A percentile compares a stretch with the other conserved stretches of the same genome.
These are phyloP conservation scores for Magnusiomyces tetraspermus DNA, from an alignment of 1,139 yeast species.

Conservation along the genomic window DNA sequence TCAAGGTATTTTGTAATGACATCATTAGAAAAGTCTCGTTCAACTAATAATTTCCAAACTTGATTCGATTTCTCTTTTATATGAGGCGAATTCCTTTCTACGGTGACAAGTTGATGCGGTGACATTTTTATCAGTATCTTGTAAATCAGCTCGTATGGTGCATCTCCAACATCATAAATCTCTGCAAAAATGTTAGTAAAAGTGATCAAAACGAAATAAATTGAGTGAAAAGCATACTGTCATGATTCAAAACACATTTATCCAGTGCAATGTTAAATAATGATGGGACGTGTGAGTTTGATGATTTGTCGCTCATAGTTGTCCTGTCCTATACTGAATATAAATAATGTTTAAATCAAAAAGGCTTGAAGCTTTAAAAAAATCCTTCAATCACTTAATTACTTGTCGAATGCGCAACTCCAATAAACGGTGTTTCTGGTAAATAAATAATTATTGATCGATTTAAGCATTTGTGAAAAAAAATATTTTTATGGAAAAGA, in stretches of 20 bases:
- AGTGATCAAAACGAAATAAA: neutral
- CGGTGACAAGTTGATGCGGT: neutral
- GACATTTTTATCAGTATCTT: neutral
- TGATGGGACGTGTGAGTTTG: conserved; percentile 2
- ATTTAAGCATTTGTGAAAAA: too few relatives aligned
- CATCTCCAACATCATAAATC: conserved; percentile 2
- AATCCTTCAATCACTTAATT: too few relatives aligned
- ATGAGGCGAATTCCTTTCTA: conserved; percentile 5
- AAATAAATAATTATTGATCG: too few relatives aligned
- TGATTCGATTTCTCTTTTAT: neutral
- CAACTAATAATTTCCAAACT: conserved; percentile 1
- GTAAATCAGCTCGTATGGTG: neutral
- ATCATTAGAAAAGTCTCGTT: neutral
- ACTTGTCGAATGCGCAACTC: too few relatives aligned
- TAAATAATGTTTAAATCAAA: too few relatives aligned
- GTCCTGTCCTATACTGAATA: too few relatives aligned
- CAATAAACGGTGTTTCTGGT: too few relatives aligned
- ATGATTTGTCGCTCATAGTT: neutral
- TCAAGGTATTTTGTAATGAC: neutral
- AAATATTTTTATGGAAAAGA: too few relatives aligned
- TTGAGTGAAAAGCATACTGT: conserved; percentile 4
- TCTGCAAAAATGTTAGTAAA: neutral
- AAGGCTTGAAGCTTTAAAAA: too few relatives aligned
- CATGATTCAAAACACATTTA: neutral
- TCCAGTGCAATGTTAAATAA: neutral